Percentiles rank a stretch among this genome's conserved stretches.
Conservation (phyloP, 75 land plant species). For the Azolla pinnata region DNA sequence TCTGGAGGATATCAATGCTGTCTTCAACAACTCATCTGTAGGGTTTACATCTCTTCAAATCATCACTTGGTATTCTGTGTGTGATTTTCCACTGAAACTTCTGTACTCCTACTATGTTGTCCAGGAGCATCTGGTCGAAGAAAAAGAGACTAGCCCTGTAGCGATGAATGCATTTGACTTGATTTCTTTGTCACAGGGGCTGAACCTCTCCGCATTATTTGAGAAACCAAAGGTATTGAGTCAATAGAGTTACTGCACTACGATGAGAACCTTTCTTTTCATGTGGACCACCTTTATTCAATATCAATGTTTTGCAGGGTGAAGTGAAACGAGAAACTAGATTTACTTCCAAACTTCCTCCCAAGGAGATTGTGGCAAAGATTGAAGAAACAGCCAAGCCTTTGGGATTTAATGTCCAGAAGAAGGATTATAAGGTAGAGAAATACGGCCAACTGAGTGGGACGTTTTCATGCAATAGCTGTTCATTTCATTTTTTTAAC, state of each 20-base stretch:
- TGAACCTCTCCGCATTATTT: not conserved
- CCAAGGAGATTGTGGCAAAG: constrained; percentile 41
- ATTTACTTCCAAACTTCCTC: constrained; percentile 37
- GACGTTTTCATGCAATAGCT: not conserved
- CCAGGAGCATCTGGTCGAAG: not conserved
- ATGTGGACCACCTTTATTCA: not conserved
- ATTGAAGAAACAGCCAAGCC: constrained; percentile 55
- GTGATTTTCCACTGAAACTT: not conserved
- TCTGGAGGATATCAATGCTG: constrained; percentile 83
- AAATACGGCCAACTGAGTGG: not conserved
- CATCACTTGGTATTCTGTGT: not conserved
- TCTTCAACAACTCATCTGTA: constrained; percentile 65
- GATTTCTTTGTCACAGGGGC: not conserved
- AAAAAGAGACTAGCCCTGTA: constrained; percentile 19
- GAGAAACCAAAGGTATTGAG: no score
- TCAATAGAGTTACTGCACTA: no score
- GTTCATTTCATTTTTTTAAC: no score
- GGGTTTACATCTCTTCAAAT: constrained; percentile 5
- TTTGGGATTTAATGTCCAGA: constrained; percentile 51
- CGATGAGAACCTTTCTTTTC: no score
- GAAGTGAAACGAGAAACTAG: constrained; percentile 42
- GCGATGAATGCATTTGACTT: constrained; percentile 5
- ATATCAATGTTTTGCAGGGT: constrained; percentile 21
- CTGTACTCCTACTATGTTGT: not conserved
- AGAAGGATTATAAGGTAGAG: constrained; percentile 43